phyloP scores from a whole-genome alignment of 805 yeast genomes.

The Ogataea pini region DNA sequence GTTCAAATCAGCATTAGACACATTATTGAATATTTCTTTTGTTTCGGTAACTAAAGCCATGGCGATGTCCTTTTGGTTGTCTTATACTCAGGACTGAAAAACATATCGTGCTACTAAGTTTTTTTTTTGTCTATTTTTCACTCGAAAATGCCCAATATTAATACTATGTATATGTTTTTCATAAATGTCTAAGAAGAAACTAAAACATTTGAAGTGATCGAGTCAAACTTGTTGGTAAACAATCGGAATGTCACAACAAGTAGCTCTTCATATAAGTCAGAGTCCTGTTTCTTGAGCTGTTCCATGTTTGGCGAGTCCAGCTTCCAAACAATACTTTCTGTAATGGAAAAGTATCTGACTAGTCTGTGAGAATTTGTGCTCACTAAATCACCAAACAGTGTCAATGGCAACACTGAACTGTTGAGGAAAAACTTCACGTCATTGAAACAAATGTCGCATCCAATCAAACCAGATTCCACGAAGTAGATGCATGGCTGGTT shows the following conservation, averaged over 20 bases:
- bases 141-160: background rate
- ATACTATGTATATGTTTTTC: background rate
- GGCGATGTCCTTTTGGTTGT: too few species aligned
- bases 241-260: conserved; percentile 60
- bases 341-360: conserved; percentile 42
- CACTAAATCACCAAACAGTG: conserved; percentile 68
- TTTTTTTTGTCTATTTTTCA: background rate
- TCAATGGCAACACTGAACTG: conserved; percentile 60
- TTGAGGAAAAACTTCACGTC: conserved; percentile 33
- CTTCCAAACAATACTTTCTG: conserved; percentile 68
- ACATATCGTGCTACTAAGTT: too few species aligned
- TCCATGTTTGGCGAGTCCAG: conserved; percentile 49
- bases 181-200: conserved; percentile 36
- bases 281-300: conserved; percentile 49
- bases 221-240: conserved; percentile 69
- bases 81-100: too few species aligned
- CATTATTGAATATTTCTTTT: background rate
- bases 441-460: conserved; percentile 44
- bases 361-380: conserved; percentile 39
- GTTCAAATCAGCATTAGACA: background rate
- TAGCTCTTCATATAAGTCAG: conserved; percentile 62
- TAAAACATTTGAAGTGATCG: conserved; percentile 73
- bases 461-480: conserved; percentile 53
- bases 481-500: conserved; percentile 56
- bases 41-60: background rate